Conservation (phyloP, 257 asterid species). For the Ehretia macrophylla region DNA sequence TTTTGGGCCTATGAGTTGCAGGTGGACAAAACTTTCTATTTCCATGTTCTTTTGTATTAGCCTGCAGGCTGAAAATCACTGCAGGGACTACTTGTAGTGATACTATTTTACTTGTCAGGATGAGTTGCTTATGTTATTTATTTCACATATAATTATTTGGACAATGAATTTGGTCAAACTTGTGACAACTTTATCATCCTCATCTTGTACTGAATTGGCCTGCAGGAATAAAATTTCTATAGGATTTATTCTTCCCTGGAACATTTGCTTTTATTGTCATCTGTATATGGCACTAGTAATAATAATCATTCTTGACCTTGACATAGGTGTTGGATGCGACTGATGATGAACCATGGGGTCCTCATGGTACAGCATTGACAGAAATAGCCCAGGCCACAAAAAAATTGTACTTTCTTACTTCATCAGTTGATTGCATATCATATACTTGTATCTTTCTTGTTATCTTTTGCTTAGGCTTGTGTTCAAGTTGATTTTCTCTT, state of each 20-base stretch:
- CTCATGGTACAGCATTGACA: slow-evolving; percentile 92
- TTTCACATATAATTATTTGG: too few relatives aligned
- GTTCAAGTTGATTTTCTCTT: background rate
- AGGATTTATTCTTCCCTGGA: background rate
- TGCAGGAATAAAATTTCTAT: background rate
- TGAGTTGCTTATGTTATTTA: background rate
- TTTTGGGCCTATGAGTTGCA: too few relatives aligned
- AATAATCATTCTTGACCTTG: slow-evolving; percentile 13
- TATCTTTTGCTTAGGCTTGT: slow-evolving; percentile 7
- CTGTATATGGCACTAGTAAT: slow-evolving; percentile 4
- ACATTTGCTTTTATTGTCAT: background rate
- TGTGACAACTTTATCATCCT: too few relatives aligned
- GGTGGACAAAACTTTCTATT: too few relatives aligned
- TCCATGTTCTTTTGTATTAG: too few relatives aligned
- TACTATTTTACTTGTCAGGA: background rate
- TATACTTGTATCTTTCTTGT: slow-evolving; percentile 8
- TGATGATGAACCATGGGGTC: slow-evolving; percentile 98
- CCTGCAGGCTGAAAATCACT: too few relatives aligned
- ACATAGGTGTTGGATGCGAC: slow-evolving; percentile 90
- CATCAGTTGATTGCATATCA: slow-evolving; percentile 2
- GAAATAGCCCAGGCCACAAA: slow-evolving; percentile 92
- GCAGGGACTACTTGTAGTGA: too few relatives aligned
- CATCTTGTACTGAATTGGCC: too few relatives aligned
- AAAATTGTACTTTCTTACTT: slow-evolving; percentile 52
- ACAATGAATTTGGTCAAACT: too few relatives aligned